Evolutionary conservation across 257 asterid genomes (phyloP), one percentile per base, ranked within the genome.

Genomic region (Fraxinus excelsior): DNA sequence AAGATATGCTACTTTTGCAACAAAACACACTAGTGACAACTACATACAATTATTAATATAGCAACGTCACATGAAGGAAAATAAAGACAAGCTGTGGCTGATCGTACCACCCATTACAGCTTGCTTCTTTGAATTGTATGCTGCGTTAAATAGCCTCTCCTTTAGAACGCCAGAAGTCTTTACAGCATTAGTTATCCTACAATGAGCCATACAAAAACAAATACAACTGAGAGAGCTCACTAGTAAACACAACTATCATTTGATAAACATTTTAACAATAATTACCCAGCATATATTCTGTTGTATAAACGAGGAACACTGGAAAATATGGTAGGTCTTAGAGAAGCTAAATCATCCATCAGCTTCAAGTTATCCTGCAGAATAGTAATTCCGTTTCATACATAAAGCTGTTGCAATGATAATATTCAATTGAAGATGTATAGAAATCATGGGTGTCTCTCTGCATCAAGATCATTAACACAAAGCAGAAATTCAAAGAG

Each of bases 281-380:
- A 23, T 67, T 91, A 95, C 99, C 98, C 98, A 49, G 91, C 96
- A 84, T 95, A 95, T 80, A 95, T 95, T 83, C 97, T 87, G 89
- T 94, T 94, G 96, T 89, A 90, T 19, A 95, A 88, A 70, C 99
- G 97, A 80, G 99, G 99, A 78, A 95, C 99, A 79, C 99, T 93
- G 82, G 96, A 81, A 89, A 93, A 95, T 77, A 93, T 79, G 64
- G 99, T 95, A 81, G 99, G 99, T 79, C 93, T 90, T 71, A 95
- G 88, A 76, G 91, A 90, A 60, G 89, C 96, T 83, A 93, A 84
- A 88, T 95, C 98, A 78, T 94, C 98, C 96, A 92, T 84, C 89
- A 94, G 73, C 86, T 93, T 95, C 94, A 93, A 12, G 79, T 87
- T 91, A 84, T 95, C 98, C 99, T 93, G 91, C 84, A 95, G 78